These are phyloP conservation scores for Euptelea pleiosperma DNA, from an alignment of 164 flowering plant species.

Conservation along the genomic window DNA sequence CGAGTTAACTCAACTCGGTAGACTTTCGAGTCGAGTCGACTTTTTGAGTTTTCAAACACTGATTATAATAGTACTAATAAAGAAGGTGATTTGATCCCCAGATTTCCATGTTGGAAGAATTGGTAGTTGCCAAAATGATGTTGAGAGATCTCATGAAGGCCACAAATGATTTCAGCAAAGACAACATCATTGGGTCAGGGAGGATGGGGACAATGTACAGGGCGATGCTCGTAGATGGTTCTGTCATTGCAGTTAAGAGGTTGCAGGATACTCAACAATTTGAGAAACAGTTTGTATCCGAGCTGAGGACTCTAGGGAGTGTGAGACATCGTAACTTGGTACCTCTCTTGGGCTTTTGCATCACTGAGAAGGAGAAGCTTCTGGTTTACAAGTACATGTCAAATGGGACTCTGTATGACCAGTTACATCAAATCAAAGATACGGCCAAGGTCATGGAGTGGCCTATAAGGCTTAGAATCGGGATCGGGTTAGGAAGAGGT, in stretches of 20 bases:
- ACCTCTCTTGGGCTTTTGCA: conserved; percentile 32
- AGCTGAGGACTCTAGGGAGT: conserved; percentile 21
- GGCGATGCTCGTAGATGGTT: conserved; percentile 23
- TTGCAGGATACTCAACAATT: conserved; percentile 20
- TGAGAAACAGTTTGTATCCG: conserved; percentile 23
- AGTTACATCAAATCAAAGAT: conserved; percentile 16
- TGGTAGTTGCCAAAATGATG: conserved; percentile 16
- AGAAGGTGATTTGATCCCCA: too few species aligned
- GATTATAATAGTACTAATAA: too few species aligned
- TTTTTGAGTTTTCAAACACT: conserved; percentile 1
- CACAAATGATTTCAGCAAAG: conserved; percentile 22
- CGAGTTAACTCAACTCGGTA: too few species aligned
- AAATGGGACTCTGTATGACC: conserved; percentile 29
- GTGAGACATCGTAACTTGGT: conserved; percentile 24
- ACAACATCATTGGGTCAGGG: conserved; percentile 19
- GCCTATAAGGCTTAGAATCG: conserved; percentile 19
- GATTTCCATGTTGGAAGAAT: conserved; percentile 39
- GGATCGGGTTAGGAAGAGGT: conserved; percentile 23
- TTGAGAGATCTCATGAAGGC: conserved; percentile 24
- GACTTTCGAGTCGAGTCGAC: too few species aligned
- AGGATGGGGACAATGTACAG: conserved; percentile 27
- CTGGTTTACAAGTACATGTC: conserved; percentile 33
- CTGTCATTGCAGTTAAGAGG: conserved; percentile 21
- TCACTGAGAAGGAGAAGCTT: conserved; percentile 32
- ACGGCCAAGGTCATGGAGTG: conserved; percentile 17